Conservation (phyloP, 331 rosid species). For the Spiraea crenata region DNA sequence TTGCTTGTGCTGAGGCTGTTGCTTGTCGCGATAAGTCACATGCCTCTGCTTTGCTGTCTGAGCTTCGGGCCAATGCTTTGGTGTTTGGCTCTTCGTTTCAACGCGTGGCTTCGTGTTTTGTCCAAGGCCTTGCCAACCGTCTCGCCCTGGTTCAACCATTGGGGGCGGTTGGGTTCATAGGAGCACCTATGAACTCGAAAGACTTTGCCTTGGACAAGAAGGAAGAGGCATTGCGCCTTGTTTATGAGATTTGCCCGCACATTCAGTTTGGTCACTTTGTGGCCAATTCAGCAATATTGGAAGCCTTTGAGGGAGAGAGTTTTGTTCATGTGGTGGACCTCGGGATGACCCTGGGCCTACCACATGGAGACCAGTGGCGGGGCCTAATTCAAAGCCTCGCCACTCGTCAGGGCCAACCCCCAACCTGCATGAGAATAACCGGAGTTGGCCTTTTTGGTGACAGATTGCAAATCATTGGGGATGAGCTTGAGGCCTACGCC, state of each 20-base stretch:
- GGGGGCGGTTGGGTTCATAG: conserved; percentile 38
- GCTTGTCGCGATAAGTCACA: conserved; percentile 82
- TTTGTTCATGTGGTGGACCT: conserved; percentile 74
- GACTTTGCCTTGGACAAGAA: conserved; percentile 55
- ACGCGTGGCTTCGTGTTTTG: conserved; percentile 71
- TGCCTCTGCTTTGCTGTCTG: conserved; percentile 55
- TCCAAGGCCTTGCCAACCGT: conserved; percentile 55
- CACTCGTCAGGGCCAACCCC: conserved; percentile 14
- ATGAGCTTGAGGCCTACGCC: conserved; percentile 51
- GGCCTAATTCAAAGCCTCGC: conserved; percentile 57
- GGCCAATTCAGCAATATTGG: conserved; percentile 69
- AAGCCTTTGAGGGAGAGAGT: conserved; percentile 96
- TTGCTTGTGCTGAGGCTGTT: conserved; percentile 89
- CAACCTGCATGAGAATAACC: conserved; percentile 47
- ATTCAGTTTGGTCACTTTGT: conserved; percentile 81
- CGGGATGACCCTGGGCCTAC: conserved; percentile 72
- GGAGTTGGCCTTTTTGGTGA: conserved; percentile 54
- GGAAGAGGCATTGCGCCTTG: conserved; percentile 71
- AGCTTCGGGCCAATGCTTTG: conserved; percentile 46
- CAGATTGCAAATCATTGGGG: conserved; percentile 50
- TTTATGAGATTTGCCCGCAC: conserved; percentile 73
- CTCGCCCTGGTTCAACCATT: conserved; percentile 52
- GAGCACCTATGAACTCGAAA: conserved; percentile 42
- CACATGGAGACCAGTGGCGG: conserved; percentile 71
- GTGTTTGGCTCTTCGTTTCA: conserved; percentile 60